Percentiles rank a stretch among this genome's conserved stretches.
phyloP scores from a whole-genome alignment of 805 yeast species.

The Candida palmyrensis region DNA sequence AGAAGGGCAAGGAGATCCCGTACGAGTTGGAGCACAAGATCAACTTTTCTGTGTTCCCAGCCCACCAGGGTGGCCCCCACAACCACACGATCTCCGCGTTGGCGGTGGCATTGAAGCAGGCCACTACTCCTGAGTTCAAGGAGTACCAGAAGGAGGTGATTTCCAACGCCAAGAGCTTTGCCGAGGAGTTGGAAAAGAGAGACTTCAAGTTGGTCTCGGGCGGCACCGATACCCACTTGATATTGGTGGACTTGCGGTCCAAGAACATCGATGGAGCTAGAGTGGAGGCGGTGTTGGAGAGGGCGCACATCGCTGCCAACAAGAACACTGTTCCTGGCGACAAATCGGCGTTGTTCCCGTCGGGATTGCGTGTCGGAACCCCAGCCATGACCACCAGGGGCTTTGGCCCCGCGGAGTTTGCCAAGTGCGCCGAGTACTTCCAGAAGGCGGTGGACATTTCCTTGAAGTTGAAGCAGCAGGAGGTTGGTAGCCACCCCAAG shows the following conservation, averaged over 20 bases:
- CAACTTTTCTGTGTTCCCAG: conserved; percentile 99
- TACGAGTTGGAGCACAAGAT: conserved; percentile 93
- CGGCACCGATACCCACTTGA: conserved; percentile 98
- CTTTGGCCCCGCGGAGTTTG: conserved; percentile 81
- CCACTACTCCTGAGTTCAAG: conserved; percentile 82
- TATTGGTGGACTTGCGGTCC: conserved; percentile 81
- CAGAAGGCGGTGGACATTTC: conserved; percentile 72
- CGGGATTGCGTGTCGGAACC: conserved; percentile 96
- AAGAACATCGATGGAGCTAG: conserved; percentile 96
- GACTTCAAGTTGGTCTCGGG: conserved; percentile 84
- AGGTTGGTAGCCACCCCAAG: conserved; percentile 54
- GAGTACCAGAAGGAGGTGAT: conserved; percentile 86
- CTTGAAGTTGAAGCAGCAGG: conserved; percentile 51
- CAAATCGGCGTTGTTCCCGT: conserved; percentile 92
- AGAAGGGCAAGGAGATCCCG: conserved; percentile 85
- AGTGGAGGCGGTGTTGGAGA: conserved; percentile 91
- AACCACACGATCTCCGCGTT: conserved; percentile 97
- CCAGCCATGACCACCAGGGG: conserved; percentile 99
- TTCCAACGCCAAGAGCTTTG: conserved; percentile 82
- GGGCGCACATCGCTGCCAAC: conserved; percentile 91
- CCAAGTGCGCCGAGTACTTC: conserved; percentile 72
- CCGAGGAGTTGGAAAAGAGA: conserved; percentile 59
- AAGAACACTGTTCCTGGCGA: conserved; percentile 98
- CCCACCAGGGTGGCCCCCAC: conserved; percentile 99
- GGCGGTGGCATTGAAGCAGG: conserved; percentile 96